A percentile compares a stretch with the other conserved stretches of the same genome.
phyloP scores from a whole-genome alignment of 164 flowering plant genomes.

The Macadamia integrifolia region DNA sequence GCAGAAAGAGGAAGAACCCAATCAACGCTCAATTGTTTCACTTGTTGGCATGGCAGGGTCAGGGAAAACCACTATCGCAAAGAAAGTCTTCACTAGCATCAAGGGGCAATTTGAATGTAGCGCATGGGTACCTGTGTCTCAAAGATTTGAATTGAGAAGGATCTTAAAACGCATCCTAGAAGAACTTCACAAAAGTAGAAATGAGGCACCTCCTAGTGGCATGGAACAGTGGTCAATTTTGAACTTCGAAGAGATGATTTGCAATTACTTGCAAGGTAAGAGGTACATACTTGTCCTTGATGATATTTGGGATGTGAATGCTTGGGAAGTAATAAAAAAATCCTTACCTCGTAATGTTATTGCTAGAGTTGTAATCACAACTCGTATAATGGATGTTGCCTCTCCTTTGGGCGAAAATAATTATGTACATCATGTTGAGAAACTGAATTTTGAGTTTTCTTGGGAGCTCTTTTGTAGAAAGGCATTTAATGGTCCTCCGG shows the following conservation, averaged over 20 bases:
- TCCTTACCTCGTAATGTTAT: conserved; percentile 8
- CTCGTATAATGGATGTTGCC: conserved; percentile 6
- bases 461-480: conserved; percentile 7
- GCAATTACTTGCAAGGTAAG: conserved; percentile 13
- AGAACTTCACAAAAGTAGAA: conserved; percentile 6
- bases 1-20: neutral
- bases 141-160: conserved; percentile 2
- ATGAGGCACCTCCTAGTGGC: conserved; percentile 3
- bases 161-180: conserved; percentile 2
- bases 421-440: neutral
- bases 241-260: conserved; percentile 6
- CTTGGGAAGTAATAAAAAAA: conserved; percentile 14
- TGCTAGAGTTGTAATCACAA: conserved; percentile 7
- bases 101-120: conserved; percentile 9
- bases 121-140: conserved; percentile 18
- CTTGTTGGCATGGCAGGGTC: conserved; percentile 17
- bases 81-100: conserved; percentile 12
- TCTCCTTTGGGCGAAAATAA: neutral
- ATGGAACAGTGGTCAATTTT: conserved; percentile 9
- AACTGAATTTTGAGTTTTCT: neutral
- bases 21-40: neutral
- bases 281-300: conserved; percentile 16
- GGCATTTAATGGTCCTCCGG: neutral
- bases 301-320: conserved; percentile 16
- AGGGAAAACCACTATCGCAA: conserved; percentile 18